These are phyloP conservation scores for Xylaria castorea DNA, from an alignment of 495 filamentous ascomycete species.

Conservation along the genomic window DNA sequence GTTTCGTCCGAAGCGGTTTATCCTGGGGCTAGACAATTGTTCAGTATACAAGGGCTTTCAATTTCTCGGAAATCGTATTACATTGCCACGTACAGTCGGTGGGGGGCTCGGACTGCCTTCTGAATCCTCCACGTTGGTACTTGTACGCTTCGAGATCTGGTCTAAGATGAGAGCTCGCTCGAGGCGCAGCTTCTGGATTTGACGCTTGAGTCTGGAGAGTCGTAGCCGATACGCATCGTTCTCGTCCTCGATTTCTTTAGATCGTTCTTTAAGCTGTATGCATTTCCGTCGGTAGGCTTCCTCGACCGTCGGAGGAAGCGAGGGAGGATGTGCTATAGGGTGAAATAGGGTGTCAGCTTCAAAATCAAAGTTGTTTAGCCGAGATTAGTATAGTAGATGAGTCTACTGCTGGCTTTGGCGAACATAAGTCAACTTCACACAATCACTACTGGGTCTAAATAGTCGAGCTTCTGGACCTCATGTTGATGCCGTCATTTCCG, in stretches of 20 bases:
- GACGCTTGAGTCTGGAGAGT: slow-evolving; percentile 78
- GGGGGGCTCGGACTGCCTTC: slow-evolving; percentile 75
- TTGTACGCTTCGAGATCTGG: slow-evolving; percentile 82
- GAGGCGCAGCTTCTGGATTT: slow-evolving; percentile 88
- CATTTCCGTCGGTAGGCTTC: slow-evolving; percentile 97
- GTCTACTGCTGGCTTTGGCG: background rate
- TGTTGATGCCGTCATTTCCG: background rate
- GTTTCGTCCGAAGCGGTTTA: slow-evolving; percentile 87
- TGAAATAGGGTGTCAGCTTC: slow-evolving; percentile 31
- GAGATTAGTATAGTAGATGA: background rate
- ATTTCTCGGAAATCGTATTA: slow-evolving; percentile 26
- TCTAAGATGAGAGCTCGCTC: slow-evolving; percentile 91
- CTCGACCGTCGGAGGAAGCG: slow-evolving; percentile 92
- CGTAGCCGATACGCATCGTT: slow-evolving; percentile 82
- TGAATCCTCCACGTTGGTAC: slow-evolving; percentile 77
- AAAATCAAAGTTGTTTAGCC: background rate
- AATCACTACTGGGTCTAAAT: background rate
- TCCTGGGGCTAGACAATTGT: slow-evolving; percentile 73
- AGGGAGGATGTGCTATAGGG: slow-evolving; percentile 59
- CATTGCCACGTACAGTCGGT: slow-evolving; percentile 66
- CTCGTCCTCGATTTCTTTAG: slow-evolving; percentile 86
- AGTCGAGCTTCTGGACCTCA: background rate
- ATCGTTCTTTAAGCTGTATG: slow-evolving; percentile 89
- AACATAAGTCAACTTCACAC: background rate
- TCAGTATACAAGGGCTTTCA: slow-evolving; percentile 29